These are phyloP conservation scores for Cyclaneusma minus DNA, from an alignment of 2,329 filamentous ascomycete species.

Conservation along the genomic window DNA sequence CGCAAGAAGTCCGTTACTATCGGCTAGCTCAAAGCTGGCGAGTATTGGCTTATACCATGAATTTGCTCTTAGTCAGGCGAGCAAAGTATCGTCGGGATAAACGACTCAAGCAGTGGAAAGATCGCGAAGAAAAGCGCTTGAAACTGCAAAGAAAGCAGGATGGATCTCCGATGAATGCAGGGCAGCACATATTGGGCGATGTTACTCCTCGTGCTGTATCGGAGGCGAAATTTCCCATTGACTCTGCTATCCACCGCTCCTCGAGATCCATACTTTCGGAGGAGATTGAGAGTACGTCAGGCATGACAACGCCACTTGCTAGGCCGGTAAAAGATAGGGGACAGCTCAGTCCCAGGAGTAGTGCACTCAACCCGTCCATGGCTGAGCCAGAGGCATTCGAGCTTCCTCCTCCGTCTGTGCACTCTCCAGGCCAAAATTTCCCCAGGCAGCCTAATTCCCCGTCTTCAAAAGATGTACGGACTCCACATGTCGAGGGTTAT, in stretches of 20 bases:
- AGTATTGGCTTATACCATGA: slow-evolving; percentile 39
- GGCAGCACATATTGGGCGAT: slow-evolving; percentile 6
- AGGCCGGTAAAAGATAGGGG: slow-evolving; percentile 27
- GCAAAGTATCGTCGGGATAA: slow-evolving; percentile 42
- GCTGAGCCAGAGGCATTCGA: slow-evolving; percentile 17
- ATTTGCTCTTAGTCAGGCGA: slow-evolving; percentile 35
- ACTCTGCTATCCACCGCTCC: slow-evolving; percentile 7
- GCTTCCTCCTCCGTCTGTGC: slow-evolving; percentile 14
- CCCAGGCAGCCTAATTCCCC: no score
- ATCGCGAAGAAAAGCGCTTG: slow-evolving; percentile 2
- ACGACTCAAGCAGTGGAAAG: slow-evolving; percentile 21
- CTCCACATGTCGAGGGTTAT: slow-evolving; percentile 32
- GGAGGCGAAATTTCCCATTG: slow-evolving; percentile 5
- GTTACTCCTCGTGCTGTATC: slow-evolving; percentile 12
- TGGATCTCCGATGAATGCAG: slow-evolving; percentile 1
- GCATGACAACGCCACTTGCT: slow-evolving; percentile 42
- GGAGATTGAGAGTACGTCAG: slow-evolving; percentile 47
- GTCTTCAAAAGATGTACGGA: no score
- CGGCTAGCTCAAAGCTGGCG: slow-evolving; percentile 50
- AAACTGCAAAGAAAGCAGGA: slow-evolving; percentile 4
- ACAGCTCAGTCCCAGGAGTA: slow-evolving; percentile 9
- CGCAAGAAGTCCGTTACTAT: slow-evolving; percentile 39
- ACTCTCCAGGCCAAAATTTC: slow-evolving; percentile 6
- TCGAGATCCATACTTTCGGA: slow-evolving; percentile 11
- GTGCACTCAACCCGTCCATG: slow-evolving; percentile 10